Evolutionary conservation across 441 rosid species (phyloP).

Genomic region (Bruguiera hainesii): DNA sequence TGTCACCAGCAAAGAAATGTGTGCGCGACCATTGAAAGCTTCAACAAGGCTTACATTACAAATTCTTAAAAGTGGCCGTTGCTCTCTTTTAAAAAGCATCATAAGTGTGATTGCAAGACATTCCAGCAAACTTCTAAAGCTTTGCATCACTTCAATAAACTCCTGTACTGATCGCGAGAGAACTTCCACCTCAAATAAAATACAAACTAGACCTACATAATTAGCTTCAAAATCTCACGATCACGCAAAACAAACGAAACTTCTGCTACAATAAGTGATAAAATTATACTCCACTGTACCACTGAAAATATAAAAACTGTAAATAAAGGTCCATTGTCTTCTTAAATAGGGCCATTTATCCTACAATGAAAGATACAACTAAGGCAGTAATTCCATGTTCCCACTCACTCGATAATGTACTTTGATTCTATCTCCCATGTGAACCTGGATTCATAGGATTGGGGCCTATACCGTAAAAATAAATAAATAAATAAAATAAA

Average conservation of each 20-base stretch:
- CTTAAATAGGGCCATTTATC: not conserved
- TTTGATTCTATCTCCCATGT: constrained; percentile 75
- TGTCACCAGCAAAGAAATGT: not conserved
- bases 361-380: too few species aligned
- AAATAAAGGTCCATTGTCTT: too few species aligned
- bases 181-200: not conserved
- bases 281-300: too few species aligned
- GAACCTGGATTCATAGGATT: constrained; percentile 78
- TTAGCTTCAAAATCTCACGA: not conserved
- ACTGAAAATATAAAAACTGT: too few species aligned
- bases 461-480: constrained; percentile 60
- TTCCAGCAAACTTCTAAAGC: too few species aligned
- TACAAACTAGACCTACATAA: not conserved
- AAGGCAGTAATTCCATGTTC: not conserved
- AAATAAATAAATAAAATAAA: not conserved
- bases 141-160: not conserved
- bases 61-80: not conserved
- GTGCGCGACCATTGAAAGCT: not conserved
- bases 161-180: not conserved
- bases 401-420: constrained; percentile 78
- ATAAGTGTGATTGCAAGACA: too few species aligned
- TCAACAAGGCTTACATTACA: not conserved
- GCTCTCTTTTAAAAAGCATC: not conserved
- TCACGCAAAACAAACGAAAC: not conserved
- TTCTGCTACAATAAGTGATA: not conserved